These are phyloP conservation scores for Capsicum pubescens DNA, from an alignment of 257 asterid genomes.

Conservation along the genomic window DNA sequence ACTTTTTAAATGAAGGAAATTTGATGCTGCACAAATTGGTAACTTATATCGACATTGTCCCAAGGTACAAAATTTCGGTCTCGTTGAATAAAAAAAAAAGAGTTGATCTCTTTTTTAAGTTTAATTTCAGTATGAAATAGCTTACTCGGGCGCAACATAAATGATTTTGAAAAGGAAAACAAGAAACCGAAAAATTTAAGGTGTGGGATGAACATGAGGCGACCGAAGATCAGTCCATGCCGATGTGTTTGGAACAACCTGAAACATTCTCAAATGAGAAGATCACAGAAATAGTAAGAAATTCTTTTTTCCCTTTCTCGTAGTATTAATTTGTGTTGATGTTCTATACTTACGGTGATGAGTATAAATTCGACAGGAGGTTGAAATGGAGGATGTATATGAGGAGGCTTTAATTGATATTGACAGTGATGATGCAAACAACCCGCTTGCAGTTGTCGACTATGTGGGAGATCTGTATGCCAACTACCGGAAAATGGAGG, in stretches of 20 bases:
- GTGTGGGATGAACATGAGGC: slow-evolving; percentile 48
- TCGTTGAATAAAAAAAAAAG: neutral
- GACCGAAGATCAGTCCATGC: slow-evolving; percentile 61
- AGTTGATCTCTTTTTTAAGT: neutral
- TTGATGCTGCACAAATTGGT: slow-evolving; percentile 62
- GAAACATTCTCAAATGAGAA: slow-evolving; percentile 51
- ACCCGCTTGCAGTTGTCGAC: slow-evolving; percentile 73
- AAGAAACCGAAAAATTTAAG: slow-evolving; percentile 41
- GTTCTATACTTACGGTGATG: neutral
- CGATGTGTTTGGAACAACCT: slow-evolving; percentile 69
- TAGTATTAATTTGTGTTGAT: neutral
- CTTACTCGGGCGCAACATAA: neutral
- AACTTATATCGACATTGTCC: slow-evolving; percentile 43
- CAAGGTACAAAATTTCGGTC: slow-evolving; percentile 43
- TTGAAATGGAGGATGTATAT: slow-evolving; percentile 85
- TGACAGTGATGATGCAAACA: slow-evolving; percentile 63
- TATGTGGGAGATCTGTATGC: slow-evolving; percentile 76
- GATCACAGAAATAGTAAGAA: slow-evolving; percentile 46
- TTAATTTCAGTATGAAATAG: neutral
- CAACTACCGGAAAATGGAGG: slow-evolving; percentile 80
- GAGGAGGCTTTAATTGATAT: slow-evolving; percentile 72
- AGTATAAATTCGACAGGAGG: slow-evolving; percentile 51
- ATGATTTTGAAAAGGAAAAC: slow-evolving; percentile 34
- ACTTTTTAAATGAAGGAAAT: slow-evolving; percentile 50
- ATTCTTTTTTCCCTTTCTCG: neutral